A percentile compares a stretch with the other conserved stretches of the same genome.
Evolutionary conservation across 306 rosid species (phyloP).

Genomic region (Parietaria judaica): DNA sequence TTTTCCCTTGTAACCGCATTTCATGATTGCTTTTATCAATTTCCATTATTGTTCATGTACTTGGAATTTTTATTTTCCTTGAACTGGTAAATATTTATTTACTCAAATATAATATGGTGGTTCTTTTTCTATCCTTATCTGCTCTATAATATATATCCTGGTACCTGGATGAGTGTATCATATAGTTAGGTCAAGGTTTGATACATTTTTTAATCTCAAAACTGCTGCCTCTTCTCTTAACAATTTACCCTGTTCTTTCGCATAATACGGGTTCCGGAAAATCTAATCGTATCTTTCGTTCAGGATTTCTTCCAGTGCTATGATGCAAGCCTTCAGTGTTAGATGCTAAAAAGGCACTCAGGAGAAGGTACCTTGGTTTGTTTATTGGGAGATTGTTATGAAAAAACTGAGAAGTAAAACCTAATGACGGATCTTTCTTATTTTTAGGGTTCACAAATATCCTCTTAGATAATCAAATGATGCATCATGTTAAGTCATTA

Average conservation of each 20-base stretch:
- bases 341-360: constrained; percentile 81
- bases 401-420: constrained; percentile 34
- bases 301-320: constrained; percentile 82
- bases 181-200: constrained; percentile 16
- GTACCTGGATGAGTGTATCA: constrained; percentile 15
- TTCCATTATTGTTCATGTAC: constrained; percentile 46
- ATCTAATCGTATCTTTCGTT: constrained; percentile 82
- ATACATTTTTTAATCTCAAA: constrained; percentile 15
- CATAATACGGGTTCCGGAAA: constrained; percentile 47
- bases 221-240: neutral
- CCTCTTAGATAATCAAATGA: neutral
- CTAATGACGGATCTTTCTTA: constrained; percentile 18
- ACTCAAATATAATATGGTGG: constrained; percentile 14
- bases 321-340: constrained; percentile 86
- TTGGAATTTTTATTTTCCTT: constrained; percentile 29
- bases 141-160: neutral
- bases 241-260: constrained; percentile 15
- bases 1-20: constrained; percentile 53
- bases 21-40: constrained; percentile 30
- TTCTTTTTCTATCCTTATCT: neutral
- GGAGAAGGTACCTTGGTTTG: constrained; percentile 99
- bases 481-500: no score
- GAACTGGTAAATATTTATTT: constrained; percentile 13
- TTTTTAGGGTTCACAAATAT: neutral
- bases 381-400: constrained; percentile 65